phyloP scores from a whole-genome alignment of 371 early-diverging fungal genomes.

The Capillidium heterosporum region DNA sequence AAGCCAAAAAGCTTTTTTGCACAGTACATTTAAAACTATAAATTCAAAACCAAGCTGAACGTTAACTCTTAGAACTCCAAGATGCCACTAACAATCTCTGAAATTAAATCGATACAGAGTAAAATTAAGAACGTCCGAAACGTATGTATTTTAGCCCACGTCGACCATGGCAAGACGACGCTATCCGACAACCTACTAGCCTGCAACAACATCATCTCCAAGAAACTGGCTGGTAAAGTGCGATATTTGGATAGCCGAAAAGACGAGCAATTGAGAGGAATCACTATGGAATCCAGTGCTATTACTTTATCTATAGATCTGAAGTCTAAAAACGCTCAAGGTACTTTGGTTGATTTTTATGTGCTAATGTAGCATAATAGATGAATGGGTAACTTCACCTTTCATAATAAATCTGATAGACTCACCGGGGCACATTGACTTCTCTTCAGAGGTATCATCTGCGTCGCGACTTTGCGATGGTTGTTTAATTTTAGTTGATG shows the following conservation, averaged over 20 bases:
- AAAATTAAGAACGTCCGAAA: constrained; percentile 63
- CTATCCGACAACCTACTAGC: constrained; percentile 95
- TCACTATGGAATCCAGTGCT: constrained; percentile 98
- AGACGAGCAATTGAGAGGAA: constrained; percentile 99
- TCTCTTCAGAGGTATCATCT: constrained; percentile 91
- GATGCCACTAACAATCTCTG: constrained; percentile 46
- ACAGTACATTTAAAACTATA: no score
- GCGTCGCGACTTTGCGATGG: constrained; percentile 95
- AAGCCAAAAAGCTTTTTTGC: no score
- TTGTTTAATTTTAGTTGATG: constrained; percentile 93
- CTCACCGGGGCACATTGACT: constrained; percentile 99
- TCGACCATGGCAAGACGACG: constrained; percentile 99
- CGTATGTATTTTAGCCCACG: constrained; percentile 94
- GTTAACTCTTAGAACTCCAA: no score
- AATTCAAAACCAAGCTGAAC: no score
- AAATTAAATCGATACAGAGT: constrained; percentile 34
- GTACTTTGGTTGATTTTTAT: not conserved
- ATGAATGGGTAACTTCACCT: constrained; percentile 18
- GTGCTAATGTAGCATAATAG: not conserved
- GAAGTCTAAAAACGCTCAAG: not conserved
- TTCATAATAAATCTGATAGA: constrained; percentile 96
- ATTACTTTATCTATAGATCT: constrained; percentile 82
- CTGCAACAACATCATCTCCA: constrained; percentile 93
- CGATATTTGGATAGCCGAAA: constrained; percentile 95
- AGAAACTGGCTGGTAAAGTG: constrained; percentile 93